A percentile compares a stretch with the other conserved stretches of the same genome.
Evolutionary conservation across 1,284 basidiomycete genomes (phyloP).

Genomic region (Cerrena zonata): DNA sequence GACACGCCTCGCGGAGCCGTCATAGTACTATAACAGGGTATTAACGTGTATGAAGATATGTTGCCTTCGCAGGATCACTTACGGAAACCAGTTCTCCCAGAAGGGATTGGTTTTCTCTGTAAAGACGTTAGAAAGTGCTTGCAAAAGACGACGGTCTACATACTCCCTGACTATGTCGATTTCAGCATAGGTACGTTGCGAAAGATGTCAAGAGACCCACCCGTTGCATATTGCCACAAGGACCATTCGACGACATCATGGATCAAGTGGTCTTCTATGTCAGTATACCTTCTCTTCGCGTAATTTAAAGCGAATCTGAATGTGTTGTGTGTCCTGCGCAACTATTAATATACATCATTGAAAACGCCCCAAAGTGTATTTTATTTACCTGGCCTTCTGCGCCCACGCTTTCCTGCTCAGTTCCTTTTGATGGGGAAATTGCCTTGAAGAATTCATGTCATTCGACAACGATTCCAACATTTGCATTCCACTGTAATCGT

Average conservation of each 20-base stretch:
- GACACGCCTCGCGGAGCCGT: conserved; percentile 66
- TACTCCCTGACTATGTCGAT: conserved; percentile 45
- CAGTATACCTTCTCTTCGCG: conserved; percentile 64
- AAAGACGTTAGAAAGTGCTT: background rate
- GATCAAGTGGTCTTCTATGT: conserved; percentile 71
- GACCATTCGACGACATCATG: conserved; percentile 80
- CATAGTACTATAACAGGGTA: conserved; percentile 64
- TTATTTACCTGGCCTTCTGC: conserved; percentile 59
- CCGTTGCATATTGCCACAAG: conserved; percentile 74
- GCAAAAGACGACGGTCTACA: conserved; percentile 19
- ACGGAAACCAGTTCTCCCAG: conserved; percentile 56
- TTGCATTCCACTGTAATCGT: too few relatives aligned
- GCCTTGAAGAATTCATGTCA: conserved; percentile 58
- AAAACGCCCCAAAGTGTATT: too few relatives aligned
- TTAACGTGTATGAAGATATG: background rate
- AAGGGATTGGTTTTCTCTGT: conserved; percentile 54
- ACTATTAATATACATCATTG: too few relatives aligned
- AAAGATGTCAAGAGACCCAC: conserved; percentile 29
- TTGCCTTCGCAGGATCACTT: conserved; percentile 14
- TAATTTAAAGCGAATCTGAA: conserved; percentile 68
- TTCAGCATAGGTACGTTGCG: background rate
- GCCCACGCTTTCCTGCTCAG: conserved; percentile 68
- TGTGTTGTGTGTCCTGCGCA: conserved; percentile 62
- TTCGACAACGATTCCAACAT: too few relatives aligned
- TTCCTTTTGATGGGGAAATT: conserved; percentile 61